phyloP scores from a whole-genome alignment of 192 early-diverging fungal genomes.

The Coemansia sp. region DNA sequence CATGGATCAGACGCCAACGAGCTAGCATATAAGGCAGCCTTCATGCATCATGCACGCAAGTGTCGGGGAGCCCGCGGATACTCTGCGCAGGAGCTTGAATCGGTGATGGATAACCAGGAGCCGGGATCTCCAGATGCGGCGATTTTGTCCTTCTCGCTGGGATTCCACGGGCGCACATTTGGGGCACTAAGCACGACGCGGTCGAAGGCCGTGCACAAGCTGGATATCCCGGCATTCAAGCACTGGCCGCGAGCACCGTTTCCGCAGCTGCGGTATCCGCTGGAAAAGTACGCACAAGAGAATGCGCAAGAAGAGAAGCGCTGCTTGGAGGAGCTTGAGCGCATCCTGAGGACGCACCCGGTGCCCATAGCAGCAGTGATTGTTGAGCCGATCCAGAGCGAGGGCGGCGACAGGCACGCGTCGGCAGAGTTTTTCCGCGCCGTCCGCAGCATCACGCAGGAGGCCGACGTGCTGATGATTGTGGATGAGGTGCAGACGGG shows the following conservation, averaged over 20 bases:
- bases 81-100: conserved; percentile 43
- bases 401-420: conserved; percentile 68
- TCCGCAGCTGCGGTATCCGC: conserved; percentile 65
- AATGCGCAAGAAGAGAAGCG: conserved; percentile 61
- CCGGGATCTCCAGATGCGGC: conserved; percentile 66
- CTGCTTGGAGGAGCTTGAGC: conserved; percentile 56
- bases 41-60: conserved; percentile 62
- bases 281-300: conserved; percentile 57
- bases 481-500: conserved; percentile 82
- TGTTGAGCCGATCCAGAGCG: conserved; percentile 71
- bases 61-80: conserved; percentile 42
- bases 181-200: conserved; percentile 65
- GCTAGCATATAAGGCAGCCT: conserved; percentile 71
- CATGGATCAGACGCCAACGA: conserved; percentile 76
- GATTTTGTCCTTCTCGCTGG: conserved; percentile 62
- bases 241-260: conserved; percentile 62
- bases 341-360: conserved; percentile 48
- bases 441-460: conserved; percentile 57
- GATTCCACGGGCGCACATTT: conserved; percentile 71
- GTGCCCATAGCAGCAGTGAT: conserved; percentile 63
- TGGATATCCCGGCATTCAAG: conserved; percentile 71
- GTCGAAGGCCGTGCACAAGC: conserved; percentile 70
- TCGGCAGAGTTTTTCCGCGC: conserved; percentile 65
- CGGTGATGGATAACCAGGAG: conserved; percentile 63
- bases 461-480: conserved; percentile 63